These are phyloP conservation scores for Phytophthora pisi DNA, from an alignment of 352 stramenopile genomes.

Conservation along the genomic window DNA sequence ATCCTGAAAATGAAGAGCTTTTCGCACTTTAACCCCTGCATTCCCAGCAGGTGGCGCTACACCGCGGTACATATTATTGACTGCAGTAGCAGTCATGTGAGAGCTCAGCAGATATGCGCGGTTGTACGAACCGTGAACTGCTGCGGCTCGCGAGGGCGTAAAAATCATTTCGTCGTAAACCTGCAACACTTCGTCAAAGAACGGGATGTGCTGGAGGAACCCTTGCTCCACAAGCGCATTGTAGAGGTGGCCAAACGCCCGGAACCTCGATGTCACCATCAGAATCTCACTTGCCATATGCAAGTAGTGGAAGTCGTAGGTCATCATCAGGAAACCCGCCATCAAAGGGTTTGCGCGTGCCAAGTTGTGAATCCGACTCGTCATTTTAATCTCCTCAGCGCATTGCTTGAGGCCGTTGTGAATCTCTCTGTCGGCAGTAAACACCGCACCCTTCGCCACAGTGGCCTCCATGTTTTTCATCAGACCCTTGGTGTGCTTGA, in stretches of 20 bases:
- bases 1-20: constrained; percentile 26
- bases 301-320: constrained; percentile 32
- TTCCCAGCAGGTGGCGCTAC: neutral
- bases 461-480: constrained; percentile 24
- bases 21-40: constrained; percentile 27
- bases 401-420: constrained; percentile 9
- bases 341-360: constrained; percentile 40
- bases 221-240: constrained; percentile 27
- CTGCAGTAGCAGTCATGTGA: constrained; percentile 24
- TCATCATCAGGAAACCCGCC: constrained; percentile 33
- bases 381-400: constrained; percentile 12
- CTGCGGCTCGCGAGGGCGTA: constrained; percentile 32
- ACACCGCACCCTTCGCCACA: constrained; percentile 21
- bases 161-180: constrained; percentile 39
- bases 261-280: constrained; percentile 34
- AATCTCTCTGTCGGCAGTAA: constrained; percentile 18
- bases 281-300: constrained; percentile 28
- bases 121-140: constrained; percentile 26
- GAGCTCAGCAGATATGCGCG: constrained; percentile 35
- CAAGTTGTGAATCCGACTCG: constrained; percentile 5
- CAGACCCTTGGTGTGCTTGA: constrained; percentile 30
- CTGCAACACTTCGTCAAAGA: constrained; percentile 36
- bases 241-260: constrained; percentile 41
- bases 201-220: constrained; percentile 28
- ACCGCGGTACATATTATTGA: constrained; percentile 32